phyloP scores from a whole-genome alignment of 1,139 yeast genomes.

The Suzukiozyma palmioleophila region DNA sequence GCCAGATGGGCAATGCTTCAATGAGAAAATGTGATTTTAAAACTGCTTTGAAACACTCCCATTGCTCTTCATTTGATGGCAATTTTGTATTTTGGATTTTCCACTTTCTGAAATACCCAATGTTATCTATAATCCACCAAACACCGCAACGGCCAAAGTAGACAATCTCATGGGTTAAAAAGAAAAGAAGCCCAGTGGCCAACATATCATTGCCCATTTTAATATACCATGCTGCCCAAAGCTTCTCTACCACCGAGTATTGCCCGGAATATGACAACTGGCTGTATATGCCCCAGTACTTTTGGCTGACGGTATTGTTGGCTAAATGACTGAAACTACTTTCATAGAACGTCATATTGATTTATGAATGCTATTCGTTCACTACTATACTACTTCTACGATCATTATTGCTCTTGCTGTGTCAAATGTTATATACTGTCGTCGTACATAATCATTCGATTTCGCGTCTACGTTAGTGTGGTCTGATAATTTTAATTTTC shows the following conservation, averaged over 20 bases:
- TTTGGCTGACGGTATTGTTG: neutral
- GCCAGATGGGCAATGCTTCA: constrained; percentile 47
- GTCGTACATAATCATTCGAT: neutral
- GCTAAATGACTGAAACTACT: neutral
- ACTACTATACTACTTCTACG: too few relatives aligned
- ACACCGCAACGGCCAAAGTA: constrained; percentile 46
- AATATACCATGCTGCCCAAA: constrained; percentile 43
- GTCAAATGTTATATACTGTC: neutral
- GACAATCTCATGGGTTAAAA: constrained; percentile 37
- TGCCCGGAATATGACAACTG: constrained; percentile 9
- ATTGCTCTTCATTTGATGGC: constrained; percentile 40
- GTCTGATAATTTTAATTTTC: neutral
- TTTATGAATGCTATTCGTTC: too few relatives aligned
- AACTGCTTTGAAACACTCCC: constrained; percentile 46
- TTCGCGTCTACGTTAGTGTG: neutral
- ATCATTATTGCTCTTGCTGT: too few relatives aligned
- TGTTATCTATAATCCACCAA: constrained; percentile 42
- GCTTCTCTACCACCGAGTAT: constrained; percentile 22
- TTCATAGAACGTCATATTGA: neutral
- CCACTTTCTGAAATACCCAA: constrained; percentile 38
- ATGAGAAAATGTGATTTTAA: constrained; percentile 41
- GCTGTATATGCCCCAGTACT: constrained; percentile 18
- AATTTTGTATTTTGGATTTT: constrained; percentile 41
- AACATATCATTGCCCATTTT: constrained; percentile 40
- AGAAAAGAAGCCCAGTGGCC: constrained; percentile 44